phyloP scores from a whole-genome alignment of 2,329 filamentous ascomycete species.

The Aspergillus latus region DNA sequence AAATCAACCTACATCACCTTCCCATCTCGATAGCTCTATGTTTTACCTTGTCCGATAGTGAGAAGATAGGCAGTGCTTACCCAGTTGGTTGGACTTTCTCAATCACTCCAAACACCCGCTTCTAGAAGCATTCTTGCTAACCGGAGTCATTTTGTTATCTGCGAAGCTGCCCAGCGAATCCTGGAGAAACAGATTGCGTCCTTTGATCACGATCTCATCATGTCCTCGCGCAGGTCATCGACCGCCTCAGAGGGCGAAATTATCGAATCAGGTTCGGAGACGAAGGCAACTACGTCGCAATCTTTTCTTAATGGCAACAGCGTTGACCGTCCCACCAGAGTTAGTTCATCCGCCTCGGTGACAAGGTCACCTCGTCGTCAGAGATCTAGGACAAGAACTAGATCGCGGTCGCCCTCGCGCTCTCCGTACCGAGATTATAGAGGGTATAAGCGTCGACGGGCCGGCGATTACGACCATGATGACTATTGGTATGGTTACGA shows the following conservation, averaged over 20 bases:
- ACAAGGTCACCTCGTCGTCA: constrained; percentile 59
- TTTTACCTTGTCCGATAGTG: not conserved
- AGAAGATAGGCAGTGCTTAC: constrained; percentile 18
- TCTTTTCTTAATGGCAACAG: constrained; percentile 71
- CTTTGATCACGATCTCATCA: constrained; percentile 25
- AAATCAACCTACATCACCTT: not conserved
- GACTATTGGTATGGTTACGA: constrained; percentile 21
- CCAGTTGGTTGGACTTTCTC: constrained; percentile 46
- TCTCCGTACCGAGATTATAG: constrained; percentile 43
- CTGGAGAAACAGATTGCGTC: constrained; percentile 10
- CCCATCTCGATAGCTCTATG: not conserved
- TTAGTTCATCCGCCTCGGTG: constrained; percentile 54
- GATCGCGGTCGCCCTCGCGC: constrained; percentile 39
- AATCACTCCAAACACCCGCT: constrained; percentile 32
- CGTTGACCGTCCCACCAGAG: constrained; percentile 93
- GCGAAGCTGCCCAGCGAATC: constrained; percentile 28
- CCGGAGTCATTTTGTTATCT: constrained; percentile 23
- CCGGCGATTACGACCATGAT: constrained; percentile 37
- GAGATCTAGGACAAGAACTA: constrained; percentile 49
- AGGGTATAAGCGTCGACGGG: constrained; percentile 44
- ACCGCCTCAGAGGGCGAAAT: constrained; percentile 89
- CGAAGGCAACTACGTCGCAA: constrained; percentile 84
- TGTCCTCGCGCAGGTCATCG: constrained; percentile 52
- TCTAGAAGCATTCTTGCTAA: constrained; percentile 39
- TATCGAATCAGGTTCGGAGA: constrained; percentile 68